Evolutionary conservation across 148 eudicot genomes (phyloP), one percentile per base, ranked within the genome.

Genomic region (Rhododendron ferrugineum): DNA sequence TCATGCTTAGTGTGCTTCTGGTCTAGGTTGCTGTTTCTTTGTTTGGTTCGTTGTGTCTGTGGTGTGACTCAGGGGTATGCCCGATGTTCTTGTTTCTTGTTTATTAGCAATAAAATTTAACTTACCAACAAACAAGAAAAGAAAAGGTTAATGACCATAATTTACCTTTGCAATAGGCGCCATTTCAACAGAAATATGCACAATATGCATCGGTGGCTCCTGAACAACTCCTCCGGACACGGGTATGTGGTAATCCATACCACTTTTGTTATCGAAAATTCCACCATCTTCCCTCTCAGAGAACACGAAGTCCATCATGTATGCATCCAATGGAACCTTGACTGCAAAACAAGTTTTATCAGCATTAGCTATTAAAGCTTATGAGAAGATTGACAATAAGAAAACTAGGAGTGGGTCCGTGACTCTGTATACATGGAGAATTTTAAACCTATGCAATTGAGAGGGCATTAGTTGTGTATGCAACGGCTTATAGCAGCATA

Each of bases 101-200:
- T 16, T 56, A 13, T 58, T 20, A 56, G 62, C 62, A 56, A 16
- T 58, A 58, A 58, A 58, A 20, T 58, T 58, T 58, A 6, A 58
- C 64, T 58, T 58, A 22, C 9, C 9, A 58, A 58, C 22, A 18
- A 56, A 56, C 6, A 58, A 26, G 5, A 10, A 9, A 9, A 66
- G 9, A 37, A 46, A 15, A 40, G 56, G 42, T 15, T 28, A 83
- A 50, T 83, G 20, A 47, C 42, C 26, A 66, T 66, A 84, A 28
- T 4, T 87, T 88, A 94, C 99, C 95, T 97, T 97, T 28, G 99
- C 99, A 87, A 97, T 94, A 77, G 99, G 99, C 30, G 99, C 99
- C 99, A 97, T 94, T 90, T 97, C 99, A 86, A 95, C 99, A 82
- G 99, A 89, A 89, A 97, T 90, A 89, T 97, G 99, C 81, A 95